These are phyloP conservation scores for Pyrrhoderma noxium DNA, from an alignment of 1,284 basidiomycete genomes.

Conservation along the genomic window DNA sequence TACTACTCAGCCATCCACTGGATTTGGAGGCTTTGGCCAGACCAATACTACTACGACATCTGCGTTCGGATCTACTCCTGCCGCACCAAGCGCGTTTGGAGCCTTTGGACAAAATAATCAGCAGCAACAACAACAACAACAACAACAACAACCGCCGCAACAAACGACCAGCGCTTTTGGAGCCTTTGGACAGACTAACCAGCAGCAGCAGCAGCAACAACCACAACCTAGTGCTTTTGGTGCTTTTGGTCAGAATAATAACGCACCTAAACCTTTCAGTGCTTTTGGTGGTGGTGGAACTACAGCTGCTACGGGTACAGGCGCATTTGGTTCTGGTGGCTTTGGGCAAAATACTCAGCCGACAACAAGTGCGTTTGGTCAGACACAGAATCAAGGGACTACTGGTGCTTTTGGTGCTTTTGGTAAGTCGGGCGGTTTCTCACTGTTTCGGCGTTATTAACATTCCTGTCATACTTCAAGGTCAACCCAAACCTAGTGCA, in stretches of 20 bases:
- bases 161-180: conserved; percentile 20
- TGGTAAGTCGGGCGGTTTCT: conserved; percentile 7
- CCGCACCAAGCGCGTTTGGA: conserved; percentile 28
- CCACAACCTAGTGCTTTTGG: conserved; percentile 17
- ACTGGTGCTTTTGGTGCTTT: conserved; percentile 21
- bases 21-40: conserved; percentile 28
- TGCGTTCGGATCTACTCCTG: conserved; percentile 16
- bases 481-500: conserved; percentile 13
- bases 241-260: conserved; percentile 17
- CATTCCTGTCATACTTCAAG: neutral
- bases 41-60: conserved; percentile 17
- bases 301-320: conserved; percentile 6
- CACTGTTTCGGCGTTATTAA: neutral
- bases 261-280: conserved; percentile 15
- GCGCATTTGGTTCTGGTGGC: conserved; percentile 13
- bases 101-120: conserved; percentile 32
- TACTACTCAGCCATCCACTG: conserved; percentile 8
- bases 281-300: conserved; percentile 21
- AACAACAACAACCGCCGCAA: conserved; percentile 22
- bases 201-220: too few species aligned
- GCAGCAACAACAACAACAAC: conserved; percentile 24
- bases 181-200: conserved; percentile 11
- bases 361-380: conserved; percentile 14
- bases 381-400: conserved; percentile 11
- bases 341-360: conserved; percentile 17